Conservation (phyloP, 192 early-diverging fungal genomes). For the Coemansia sp. region DNA sequence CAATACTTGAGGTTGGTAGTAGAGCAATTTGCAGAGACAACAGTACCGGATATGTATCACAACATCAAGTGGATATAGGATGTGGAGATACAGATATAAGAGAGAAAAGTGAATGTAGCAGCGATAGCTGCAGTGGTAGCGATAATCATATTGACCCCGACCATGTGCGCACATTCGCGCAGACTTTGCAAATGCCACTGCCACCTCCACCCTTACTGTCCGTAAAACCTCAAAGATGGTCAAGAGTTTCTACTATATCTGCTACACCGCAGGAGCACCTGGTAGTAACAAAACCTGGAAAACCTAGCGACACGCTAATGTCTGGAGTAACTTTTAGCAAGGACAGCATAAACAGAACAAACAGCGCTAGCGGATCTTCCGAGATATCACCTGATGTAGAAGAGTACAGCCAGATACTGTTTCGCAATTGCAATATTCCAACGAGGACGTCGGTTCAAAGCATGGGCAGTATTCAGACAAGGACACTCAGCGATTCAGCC, state of each 20-base stretch:
- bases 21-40: no score
- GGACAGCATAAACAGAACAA: not conserved
- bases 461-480: no score
- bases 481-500: no score
- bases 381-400: not conserved
- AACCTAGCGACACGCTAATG: constrained; percentile 17
- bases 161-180: constrained; percentile 10
- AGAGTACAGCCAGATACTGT: no score
- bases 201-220: not conserved
- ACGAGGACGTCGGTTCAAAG: no score
- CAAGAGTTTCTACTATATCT: not conserved
- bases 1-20: not conserved
- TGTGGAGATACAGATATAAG: not conserved
- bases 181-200: not conserved
- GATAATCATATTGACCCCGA: constrained; percentile 5
- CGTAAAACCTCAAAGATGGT: not conserved
- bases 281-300: not conserved
- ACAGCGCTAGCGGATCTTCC: not conserved
- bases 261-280: not conserved
- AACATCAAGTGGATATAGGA: no score
- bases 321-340: constrained; percentile 15
- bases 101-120: not conserved
- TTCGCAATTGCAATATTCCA: no score
- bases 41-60: no score
- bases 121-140: not conserved